Conservation (phyloP, 139 green algal genomes). For the Mychonastes homosphaera region DNA sequence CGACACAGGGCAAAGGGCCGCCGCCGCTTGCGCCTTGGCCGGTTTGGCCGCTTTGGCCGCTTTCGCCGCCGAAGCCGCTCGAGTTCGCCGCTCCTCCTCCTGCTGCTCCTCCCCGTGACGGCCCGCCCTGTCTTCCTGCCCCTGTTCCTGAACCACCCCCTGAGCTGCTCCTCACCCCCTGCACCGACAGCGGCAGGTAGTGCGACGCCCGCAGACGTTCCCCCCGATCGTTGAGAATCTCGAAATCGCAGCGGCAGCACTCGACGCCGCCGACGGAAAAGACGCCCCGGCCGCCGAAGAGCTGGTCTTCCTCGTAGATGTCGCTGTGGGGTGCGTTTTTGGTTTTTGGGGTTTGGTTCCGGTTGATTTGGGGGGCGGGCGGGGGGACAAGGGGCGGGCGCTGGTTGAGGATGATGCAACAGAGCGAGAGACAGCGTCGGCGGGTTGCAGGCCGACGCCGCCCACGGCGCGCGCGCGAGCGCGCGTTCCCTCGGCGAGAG, state of each 20-base stretch:
- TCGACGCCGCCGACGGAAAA: too few relatives aligned
- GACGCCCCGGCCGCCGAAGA: too few relatives aligned
- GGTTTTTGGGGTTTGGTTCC: too few relatives aligned
- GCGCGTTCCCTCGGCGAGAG: background rate
- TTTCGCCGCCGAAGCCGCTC: too few relatives aligned
- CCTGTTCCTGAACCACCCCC: conserved; percentile 32
- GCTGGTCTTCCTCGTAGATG: too few relatives aligned
- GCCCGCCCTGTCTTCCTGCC: background rate
- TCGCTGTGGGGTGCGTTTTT: too few relatives aligned
- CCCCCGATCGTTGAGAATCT: too few relatives aligned
- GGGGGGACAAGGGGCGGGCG: background rate
- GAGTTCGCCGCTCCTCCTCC: conserved; percentile 19
- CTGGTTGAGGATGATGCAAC: background rate
- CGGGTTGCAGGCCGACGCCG: background rate
- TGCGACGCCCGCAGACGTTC: too few relatives aligned
- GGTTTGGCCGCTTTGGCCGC: too few relatives aligned
- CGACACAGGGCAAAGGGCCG: conserved; percentile 43
- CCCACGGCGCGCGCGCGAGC: background rate
- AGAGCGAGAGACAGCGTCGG: background rate
- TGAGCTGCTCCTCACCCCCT: conserved; percentile 66
- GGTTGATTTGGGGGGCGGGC: background rate
- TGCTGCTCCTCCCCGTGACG: conserved; percentile 9
- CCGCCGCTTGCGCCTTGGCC: background rate
- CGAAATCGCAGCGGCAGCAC: too few relatives aligned
- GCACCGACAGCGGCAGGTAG: background rate